A percentile compares a stretch with the other conserved stretches of the same genome.
Evolutionary conservation across 2,329 filamentous ascomycete species (phyloP).

Genomic region (Trichoderma sp.): DNA sequence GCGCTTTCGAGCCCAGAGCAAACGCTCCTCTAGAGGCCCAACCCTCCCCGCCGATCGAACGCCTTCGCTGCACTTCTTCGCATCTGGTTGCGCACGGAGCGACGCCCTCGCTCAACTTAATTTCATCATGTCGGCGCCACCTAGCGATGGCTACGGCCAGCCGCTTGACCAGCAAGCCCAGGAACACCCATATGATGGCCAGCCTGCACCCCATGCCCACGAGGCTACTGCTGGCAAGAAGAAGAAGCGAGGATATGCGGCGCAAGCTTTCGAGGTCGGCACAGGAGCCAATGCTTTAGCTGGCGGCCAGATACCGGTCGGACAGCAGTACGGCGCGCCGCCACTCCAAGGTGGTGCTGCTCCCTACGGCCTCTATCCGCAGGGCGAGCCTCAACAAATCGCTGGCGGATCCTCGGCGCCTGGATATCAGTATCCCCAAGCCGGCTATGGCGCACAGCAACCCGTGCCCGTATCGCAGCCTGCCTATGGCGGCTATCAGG

Average conservation of each 20-base stretch:
- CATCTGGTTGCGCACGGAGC: constrained; percentile 24
- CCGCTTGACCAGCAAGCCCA: constrained; percentile 37
- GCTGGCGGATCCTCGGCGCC: constrained; percentile 32
- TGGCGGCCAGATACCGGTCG: constrained; percentile 45
- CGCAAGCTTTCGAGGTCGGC: constrained; percentile 90
- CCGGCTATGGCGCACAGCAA: constrained; percentile 44
- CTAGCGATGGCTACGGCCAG: constrained; percentile 54
- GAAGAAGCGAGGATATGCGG: constrained; percentile 94
- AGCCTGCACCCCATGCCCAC: constrained; percentile 32
- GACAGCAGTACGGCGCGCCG: constrained; percentile 47
- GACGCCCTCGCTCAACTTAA: constrained; percentile 26
- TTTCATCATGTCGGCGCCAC: constrained; percentile 55
- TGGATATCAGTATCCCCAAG: constrained; percentile 42
- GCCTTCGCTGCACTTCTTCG: constrained; percentile 9
- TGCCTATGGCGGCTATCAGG: constrained; percentile 35
- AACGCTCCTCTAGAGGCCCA: neutral
- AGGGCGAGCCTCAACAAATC: constrained; percentile 44
- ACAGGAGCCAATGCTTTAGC: constrained; percentile 73
- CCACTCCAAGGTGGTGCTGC: constrained; percentile 40
- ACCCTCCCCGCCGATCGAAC: neutral
- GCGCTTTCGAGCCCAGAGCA: constrained; percentile 5
- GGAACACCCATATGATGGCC: constrained; percentile 36
- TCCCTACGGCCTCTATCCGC: constrained; percentile 59
- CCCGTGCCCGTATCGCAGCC: constrained; percentile 40
- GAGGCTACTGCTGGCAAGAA: constrained; percentile 57